A percentile compares a stretch with the other conserved stretches of the same genome.
Conservation (phyloP, 352 stramenopile species). For the Pythium aphanidermatum region DNA sequence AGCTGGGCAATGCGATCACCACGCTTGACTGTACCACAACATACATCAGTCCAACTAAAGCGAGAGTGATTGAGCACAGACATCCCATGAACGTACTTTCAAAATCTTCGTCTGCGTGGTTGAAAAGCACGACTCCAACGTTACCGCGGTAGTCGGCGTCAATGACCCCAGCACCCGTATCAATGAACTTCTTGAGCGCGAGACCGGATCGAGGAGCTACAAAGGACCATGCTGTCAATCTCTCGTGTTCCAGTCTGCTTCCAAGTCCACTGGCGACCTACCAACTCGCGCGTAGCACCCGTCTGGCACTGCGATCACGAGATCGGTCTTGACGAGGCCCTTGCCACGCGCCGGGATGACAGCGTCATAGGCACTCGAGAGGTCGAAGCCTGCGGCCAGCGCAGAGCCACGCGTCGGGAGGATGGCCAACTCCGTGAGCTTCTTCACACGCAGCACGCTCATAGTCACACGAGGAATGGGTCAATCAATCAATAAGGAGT, state of each 20-base stretch:
- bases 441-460: constrained; percentile 74
- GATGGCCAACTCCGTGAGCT: constrained; percentile 75
- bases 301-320: constrained; percentile 91
- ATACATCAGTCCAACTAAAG: background rate
- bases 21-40: constrained; percentile 61
- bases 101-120: constrained; percentile 94
- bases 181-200: constrained; percentile 97
- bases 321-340: constrained; percentile 96
- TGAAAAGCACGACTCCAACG: constrained; percentile 99
- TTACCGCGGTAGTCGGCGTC: constrained; percentile 97
- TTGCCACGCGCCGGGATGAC: constrained; percentile 91
- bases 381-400: constrained; percentile 77
- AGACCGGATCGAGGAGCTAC: constrained; percentile 89
- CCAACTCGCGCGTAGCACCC: constrained; percentile 95
- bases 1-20: constrained; percentile 98
- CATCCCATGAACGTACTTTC: constrained; percentile 24
- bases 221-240: too few relatives aligned
- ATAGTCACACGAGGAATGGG: too few relatives aligned
- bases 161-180: constrained; percentile 97
- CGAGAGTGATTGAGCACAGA: too few relatives aligned
- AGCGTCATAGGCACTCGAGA: constrained; percentile 80
- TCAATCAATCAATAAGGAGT: too few relatives aligned
- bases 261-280: constrained; percentile 14
- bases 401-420: constrained; percentile 70
- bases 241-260: background rate